Evolutionary conservation across 2,329 filamentous ascomycete genomes (phyloP).

Genomic region (Beauveria pseudobassiana): DNA sequence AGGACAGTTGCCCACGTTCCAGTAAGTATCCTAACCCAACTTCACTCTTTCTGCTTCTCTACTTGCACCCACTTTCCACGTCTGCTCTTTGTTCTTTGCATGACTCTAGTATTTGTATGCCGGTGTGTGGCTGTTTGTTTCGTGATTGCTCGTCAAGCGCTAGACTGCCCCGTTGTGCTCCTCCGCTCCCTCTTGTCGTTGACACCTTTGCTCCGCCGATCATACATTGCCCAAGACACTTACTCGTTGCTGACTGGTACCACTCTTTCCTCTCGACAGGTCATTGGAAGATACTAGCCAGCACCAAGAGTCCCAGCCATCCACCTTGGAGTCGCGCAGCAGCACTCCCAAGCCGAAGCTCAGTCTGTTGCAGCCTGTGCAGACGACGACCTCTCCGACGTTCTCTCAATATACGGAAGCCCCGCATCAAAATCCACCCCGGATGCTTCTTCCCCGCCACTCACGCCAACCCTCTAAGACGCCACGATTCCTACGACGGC

Average conservation of each 20-base stretch:
- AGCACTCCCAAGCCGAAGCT: conserved; percentile 27
- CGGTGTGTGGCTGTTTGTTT: neutral
- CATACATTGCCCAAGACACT: neutral
- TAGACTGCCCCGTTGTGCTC: neutral
- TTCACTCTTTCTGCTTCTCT: neutral
- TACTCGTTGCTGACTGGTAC: conserved; percentile 22
- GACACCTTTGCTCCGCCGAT: neutral
- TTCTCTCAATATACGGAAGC: conserved; percentile 37
- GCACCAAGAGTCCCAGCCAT: conserved; percentile 11
- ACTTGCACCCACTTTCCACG: neutral
- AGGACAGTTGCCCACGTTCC: neutral
- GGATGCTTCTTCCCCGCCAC: conserved; percentile 21
- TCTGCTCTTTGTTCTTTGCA: neutral
- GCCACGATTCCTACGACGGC: conserved; percentile 23
- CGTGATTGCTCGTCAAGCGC: neutral
- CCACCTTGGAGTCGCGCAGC: conserved; percentile 26
- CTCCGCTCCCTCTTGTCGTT: neutral
- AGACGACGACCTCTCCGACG: conserved; percentile 28
- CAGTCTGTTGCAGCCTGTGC: neutral
- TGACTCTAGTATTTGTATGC: neutral
- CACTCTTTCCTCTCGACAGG: conserved; percentile 18
- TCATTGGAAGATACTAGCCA: conserved; percentile 12
- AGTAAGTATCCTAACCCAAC: conserved; percentile 8
- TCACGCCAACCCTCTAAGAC: conserved; percentile 13
- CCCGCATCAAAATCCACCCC: conserved; percentile 19